Evolutionary conservation across 2,329 filamentous ascomycete genomes (phyloP).

Genomic region (Lachnellula subtilissima): DNA sequence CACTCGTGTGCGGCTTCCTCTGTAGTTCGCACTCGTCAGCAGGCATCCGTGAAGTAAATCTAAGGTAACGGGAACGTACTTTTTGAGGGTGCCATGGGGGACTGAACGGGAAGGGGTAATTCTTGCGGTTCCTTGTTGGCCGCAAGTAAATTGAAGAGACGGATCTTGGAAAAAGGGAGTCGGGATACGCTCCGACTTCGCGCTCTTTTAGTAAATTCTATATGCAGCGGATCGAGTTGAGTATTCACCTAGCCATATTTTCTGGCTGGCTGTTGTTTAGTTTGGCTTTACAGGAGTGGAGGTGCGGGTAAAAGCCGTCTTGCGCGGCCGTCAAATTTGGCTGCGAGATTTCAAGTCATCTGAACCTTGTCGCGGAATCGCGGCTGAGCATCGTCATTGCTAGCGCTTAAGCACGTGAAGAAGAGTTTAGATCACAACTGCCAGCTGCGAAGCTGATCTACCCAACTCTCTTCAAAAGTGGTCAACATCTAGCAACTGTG

Average conservation of each 20-base stretch:
- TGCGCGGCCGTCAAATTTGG: background rate
- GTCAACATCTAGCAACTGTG: background rate
- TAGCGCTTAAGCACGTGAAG: background rate
- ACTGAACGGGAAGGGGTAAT: constrained; percentile 28
- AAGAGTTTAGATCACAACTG: background rate
- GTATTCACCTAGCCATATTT: constrained; percentile 10
- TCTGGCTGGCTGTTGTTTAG: background rate
- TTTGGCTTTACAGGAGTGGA: background rate
- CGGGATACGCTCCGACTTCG: constrained; percentile 30
- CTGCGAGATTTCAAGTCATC: background rate
- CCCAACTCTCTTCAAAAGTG: too few species aligned
- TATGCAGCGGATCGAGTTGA: constrained; percentile 6
- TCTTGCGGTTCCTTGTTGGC: constrained; percentile 24
- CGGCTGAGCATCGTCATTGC: background rate
- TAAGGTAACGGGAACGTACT: constrained; percentile 24
- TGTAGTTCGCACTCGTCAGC: constrained; percentile 22
- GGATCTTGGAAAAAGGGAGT: constrained; percentile 25
- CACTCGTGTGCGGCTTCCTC: constrained; percentile 60
- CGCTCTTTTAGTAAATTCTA: background rate
- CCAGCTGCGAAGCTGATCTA: background rate
- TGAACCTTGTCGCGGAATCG: background rate
- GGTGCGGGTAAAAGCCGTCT: background rate
- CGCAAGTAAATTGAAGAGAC: constrained; percentile 21
- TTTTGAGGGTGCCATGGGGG: constrained; percentile 36
- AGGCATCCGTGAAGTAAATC: background rate